Evolutionary conservation across 345 rosid species (phyloP).

Genomic region (Balakata baccata): DNA sequence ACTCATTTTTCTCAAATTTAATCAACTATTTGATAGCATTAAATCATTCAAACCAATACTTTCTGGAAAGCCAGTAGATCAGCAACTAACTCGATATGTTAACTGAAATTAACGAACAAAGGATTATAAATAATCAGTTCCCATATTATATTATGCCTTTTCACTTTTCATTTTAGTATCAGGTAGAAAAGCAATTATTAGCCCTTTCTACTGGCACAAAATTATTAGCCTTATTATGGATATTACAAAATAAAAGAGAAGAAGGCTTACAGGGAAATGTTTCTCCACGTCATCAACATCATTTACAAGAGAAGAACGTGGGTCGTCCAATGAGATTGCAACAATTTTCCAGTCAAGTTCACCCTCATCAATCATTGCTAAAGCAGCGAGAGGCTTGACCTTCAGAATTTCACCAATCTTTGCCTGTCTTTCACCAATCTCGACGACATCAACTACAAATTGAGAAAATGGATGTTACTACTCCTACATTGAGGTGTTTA

Average conservation of each 20-base stretch:
- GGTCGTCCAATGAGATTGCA: conserved; percentile 88
- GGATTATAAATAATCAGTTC: not conserved
- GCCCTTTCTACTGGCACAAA: not conserved
- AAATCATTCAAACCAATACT: not conserved
- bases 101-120: not conserved
- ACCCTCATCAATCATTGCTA: conserved; percentile 98
- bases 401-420: conserved; percentile 72
- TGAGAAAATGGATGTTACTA: not conserved
- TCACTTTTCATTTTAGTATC: not conserved
- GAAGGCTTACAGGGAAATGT: conserved; percentile 75
- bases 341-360: conserved; percentile 99
- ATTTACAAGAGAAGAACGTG: conserved; percentile 86
- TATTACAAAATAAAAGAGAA: not conserved
- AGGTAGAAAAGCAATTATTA: not conserved
- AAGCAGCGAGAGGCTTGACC: conserved; percentile 83
- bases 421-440: conserved; percentile 69
- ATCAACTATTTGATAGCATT: not conserved
- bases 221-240: not conserved
- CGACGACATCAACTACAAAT: conserved; percentile 82
- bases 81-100: not conserved
- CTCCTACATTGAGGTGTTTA: not conserved
- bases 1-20: not conserved
- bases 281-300: conserved; percentile 85
- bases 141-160: not conserved
- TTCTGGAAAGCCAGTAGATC: not conserved